phyloP scores from a whole-genome alignment of 176 grass and related monocot genomes.

The Lolium rigidum region DNA sequence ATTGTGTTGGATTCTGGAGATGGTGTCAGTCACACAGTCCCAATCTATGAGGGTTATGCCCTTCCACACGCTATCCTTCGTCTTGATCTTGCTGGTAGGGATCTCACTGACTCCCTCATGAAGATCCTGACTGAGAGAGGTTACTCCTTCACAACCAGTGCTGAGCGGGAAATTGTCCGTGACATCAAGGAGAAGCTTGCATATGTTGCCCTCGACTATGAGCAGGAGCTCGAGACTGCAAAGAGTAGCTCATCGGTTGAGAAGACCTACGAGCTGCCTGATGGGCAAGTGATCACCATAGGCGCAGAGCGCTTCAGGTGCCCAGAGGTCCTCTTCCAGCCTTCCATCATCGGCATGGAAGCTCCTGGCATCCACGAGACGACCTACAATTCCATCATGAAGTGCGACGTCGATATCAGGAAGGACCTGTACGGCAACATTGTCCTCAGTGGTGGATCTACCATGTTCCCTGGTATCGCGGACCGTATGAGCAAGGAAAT shows the following conservation, averaged over 20 bases:
- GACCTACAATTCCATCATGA: slow-evolving; percentile 90
- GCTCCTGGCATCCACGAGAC: slow-evolving; percentile 83
- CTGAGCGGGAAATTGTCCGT: slow-evolving; percentile 93
- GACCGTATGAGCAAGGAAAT: slow-evolving; percentile 95
- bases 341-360: slow-evolving; percentile 89
- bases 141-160: slow-evolving; percentile 87
- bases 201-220: slow-evolving; percentile 75
- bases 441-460: slow-evolving; percentile 88
- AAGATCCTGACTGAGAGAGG: slow-evolving; percentile 92
- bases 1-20: slow-evolving; percentile 90
- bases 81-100: slow-evolving; percentile 88
- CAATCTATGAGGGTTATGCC: slow-evolving; percentile 89
- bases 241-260: slow-evolving; percentile 79
- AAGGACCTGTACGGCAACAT: slow-evolving; percentile 91
- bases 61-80: slow-evolving; percentile 88
- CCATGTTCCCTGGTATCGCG: slow-evolving; percentile 85
- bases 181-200: slow-evolving; percentile 97
- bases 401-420: slow-evolving; percentile 84
- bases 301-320: slow-evolving; percentile 89
- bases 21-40: slow-evolving; percentile 87
- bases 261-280: slow-evolving; percentile 85
- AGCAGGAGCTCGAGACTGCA: slow-evolving; percentile 79
- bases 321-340: slow-evolving; percentile 92
- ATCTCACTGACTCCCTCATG: slow-evolving; percentile 89
- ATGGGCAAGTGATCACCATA: slow-evolving; percentile 88